Conservation (phyloP, 2,329 filamentous ascomycete species). For the Fusarium torreyae region DNA sequence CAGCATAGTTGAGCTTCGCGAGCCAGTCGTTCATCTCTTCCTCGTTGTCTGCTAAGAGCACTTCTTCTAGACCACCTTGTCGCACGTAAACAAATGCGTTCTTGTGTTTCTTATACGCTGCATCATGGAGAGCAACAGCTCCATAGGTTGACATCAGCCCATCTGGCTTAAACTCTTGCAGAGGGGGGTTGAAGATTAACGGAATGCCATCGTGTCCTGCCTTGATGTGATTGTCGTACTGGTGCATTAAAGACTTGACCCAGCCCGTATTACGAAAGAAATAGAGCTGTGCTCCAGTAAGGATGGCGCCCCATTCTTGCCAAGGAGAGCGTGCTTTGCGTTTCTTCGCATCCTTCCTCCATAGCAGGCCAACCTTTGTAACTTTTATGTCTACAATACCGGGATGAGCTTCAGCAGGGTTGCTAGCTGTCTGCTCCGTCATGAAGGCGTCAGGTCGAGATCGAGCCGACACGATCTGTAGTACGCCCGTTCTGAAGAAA, state of each 20-base stretch:
- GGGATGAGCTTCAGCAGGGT: constrained; percentile 88
- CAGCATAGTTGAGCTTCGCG: constrained; percentile 94
- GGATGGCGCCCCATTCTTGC: constrained; percentile 98
- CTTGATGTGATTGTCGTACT: constrained; percentile 87
- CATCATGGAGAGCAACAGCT: constrained; percentile 89
- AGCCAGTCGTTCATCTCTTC: constrained; percentile 97
- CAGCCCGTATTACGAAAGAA: constrained; percentile 95
- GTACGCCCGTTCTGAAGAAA: constrained; percentile 90
- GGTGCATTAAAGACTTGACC: constrained; percentile 91
- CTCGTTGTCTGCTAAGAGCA: constrained; percentile 91
- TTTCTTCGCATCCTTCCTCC: constrained; percentile 95
- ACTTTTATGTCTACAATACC: constrained; percentile 98
- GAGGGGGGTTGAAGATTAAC: constrained; percentile 89
- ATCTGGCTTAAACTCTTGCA: constrained; percentile 95
- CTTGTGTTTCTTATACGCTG: constrained; percentile 94
- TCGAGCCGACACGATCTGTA: constrained; percentile 95
- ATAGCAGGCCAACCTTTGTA: constrained; percentile 93
- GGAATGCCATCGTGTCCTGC: constrained; percentile 81
- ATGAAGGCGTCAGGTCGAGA: constrained; percentile 97
- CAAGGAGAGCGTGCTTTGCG: constrained; percentile 95
- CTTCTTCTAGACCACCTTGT: constrained; percentile 89
- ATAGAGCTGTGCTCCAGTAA: constrained; percentile 97
- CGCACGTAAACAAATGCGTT: constrained; percentile 93
- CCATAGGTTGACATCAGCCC: constrained; percentile 93
- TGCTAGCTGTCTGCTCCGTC: constrained; percentile 86